Base-by-base conservation (phyloP, 768 basidiomycete genomes). In the Tubosaeta sp. region DNA sequence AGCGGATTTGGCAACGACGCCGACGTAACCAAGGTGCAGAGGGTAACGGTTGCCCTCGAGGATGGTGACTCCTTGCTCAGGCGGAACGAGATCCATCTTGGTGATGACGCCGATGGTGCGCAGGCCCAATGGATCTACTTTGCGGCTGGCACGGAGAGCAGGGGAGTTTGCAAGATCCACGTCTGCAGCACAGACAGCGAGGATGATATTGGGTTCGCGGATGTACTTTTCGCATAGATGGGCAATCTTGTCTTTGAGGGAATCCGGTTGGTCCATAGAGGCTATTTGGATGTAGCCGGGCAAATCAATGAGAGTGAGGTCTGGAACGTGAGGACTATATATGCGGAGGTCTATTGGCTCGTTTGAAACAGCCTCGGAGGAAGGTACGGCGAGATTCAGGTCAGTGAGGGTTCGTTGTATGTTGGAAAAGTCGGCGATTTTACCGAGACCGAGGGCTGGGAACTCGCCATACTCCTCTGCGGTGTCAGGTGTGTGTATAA, bases 101-200 rank as follows among this genome's bases (percentile, higher is more conserved):
- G 96, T 99, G 38, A 99, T 79, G 14, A 99, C 96, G 25, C 96
- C 96, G 58, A 99, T 94, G 2, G 96, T 99, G 22, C 96, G 83
- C 49, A 94, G 73, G 14, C 96, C 96, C 14, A 99, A 74, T 3
- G 95, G 95, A 64, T 99, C 96, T 4, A 98, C 90, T 56, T 89
- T 87, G 36, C 94, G 79, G 68, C 92, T 94, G 0, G 96, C 94
- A 44, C 93, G 79, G 44, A 99, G 74, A 0, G 96, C 96, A 7
- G 96, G 94, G 0, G 94, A 96, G 69, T 99, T 99, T 53, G 96
- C 96, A 12, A 99, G 79, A 72, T 99, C 96, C 49, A 99, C 96
- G 66, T 99, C 94, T 8, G 96, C 96, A 8, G 96, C 90, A 65
- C 96, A 99, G 16, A 99, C 91, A 5, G 96, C 95, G n/a, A 99